Percentiles rank a stretch among this genome's conserved stretches.
Evolutionary conservation across 192 early-diverging fungal genomes (phyloP).

Genomic region (Backusella sp.): DNA sequence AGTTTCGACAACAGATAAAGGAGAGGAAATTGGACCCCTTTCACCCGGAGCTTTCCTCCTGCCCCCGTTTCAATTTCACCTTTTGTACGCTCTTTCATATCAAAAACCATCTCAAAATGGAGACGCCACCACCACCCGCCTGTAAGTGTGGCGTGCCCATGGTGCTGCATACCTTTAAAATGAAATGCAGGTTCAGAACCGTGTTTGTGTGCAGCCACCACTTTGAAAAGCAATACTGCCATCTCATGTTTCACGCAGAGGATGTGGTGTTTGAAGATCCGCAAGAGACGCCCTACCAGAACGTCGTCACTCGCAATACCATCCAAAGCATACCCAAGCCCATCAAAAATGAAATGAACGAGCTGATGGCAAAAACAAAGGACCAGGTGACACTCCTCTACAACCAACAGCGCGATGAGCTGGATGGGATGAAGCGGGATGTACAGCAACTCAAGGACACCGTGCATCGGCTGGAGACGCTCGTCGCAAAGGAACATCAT

Average conservation of each 20-base stretch:
- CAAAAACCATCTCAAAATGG: background rate
- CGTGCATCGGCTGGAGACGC: background rate
- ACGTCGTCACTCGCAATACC: background rate
- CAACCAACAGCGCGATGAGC: background rate
- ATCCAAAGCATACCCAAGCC: background rate
- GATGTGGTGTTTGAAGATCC: background rate
- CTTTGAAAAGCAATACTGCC: background rate
- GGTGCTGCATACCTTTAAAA: background rate
- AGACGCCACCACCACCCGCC: background rate
- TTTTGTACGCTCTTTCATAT: background rate
- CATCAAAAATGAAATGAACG: background rate
- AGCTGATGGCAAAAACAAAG: background rate
- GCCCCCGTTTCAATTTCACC: background rate
- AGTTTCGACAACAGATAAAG: background rate
- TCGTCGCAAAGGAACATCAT: background rate
- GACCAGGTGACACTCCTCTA: background rate
- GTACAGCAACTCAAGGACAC: background rate
- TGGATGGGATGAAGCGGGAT: background rate
- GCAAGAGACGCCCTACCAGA: background rate
- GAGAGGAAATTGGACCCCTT: background rate
- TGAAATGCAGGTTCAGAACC: background rate
- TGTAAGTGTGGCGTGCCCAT: background rate
- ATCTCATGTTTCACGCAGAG: background rate
- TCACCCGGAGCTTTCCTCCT: background rate
- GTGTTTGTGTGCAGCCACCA: background rate